phyloP scores from a whole-genome alignment of 2,329 filamentous ascomycete genomes.

The Beauveria caledonica region DNA sequence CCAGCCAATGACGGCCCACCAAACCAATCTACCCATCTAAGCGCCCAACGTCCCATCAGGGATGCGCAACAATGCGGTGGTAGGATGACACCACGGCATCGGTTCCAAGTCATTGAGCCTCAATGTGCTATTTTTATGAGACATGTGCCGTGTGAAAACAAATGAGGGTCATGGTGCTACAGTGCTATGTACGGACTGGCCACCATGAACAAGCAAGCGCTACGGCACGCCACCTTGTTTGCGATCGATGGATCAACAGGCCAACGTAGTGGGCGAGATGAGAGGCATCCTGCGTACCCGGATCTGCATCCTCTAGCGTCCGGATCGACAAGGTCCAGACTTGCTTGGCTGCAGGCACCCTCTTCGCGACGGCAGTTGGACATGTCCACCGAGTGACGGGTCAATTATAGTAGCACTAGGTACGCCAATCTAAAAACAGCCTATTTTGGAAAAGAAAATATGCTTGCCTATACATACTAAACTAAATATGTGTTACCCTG shows the following conservation, averaged over 20 bases:
- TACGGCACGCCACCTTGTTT: background rate
- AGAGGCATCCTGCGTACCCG: conserved; percentile 9
- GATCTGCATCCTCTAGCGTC: background rate
- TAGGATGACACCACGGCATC: background rate
- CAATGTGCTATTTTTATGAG: background rate
- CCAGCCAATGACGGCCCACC: conserved; percentile 18
- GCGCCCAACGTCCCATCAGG: background rate
- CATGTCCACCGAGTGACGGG: conserved; percentile 16
- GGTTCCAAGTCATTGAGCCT: background rate
- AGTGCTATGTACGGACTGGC: no score
- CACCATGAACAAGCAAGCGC: no score
- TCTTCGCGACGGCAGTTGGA: background rate
- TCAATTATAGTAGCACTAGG: conserved; percentile 31
- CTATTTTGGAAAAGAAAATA: background rate
- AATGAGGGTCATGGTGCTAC: background rate
- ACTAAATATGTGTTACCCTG: background rate
- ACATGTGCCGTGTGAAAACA: background rate
- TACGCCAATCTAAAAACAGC: conserved; percentile 31
- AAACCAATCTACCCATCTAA: background rate
- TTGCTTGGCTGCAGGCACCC: background rate
- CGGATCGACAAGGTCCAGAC: conserved; percentile 10
- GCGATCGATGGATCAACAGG: conserved; percentile 11
- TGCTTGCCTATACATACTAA: conserved; percentile 4
- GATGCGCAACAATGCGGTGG: background rate
- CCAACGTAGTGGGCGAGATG: conserved; percentile 24